Evolutionary conservation across 2,329 filamentous ascomycete genomes (phyloP).

Genomic region (Microdochium bolleyi): DNA sequence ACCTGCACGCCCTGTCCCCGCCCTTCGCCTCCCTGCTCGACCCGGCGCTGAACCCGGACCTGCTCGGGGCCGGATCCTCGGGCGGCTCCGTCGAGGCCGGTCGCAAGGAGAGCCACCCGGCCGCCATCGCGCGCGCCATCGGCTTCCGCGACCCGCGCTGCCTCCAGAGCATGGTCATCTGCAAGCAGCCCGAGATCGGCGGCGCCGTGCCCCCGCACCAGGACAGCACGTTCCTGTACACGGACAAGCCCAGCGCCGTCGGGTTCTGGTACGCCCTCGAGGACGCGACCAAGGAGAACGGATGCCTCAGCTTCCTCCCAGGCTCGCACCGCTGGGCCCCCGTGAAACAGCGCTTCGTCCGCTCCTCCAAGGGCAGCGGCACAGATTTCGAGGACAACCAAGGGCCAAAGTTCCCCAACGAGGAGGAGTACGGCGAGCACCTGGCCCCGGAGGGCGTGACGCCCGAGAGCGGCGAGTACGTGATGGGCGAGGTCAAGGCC

Average conservation of each 20-base stretch:
- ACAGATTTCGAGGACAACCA: slow-evolving; percentile 67
- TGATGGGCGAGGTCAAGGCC: slow-evolving; percentile 80
- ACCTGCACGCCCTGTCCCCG: slow-evolving; percentile 60
- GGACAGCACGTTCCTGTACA: slow-evolving; percentile 89
- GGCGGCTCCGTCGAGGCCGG: slow-evolving; percentile 22
- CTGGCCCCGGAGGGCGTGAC: slow-evolving; percentile 27
- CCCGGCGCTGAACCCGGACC: slow-evolving; percentile 35
- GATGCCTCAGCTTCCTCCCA: slow-evolving; percentile 77
- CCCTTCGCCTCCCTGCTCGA: slow-evolving; percentile 54
- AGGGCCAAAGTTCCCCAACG: slow-evolving; percentile 54
- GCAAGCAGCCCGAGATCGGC: slow-evolving; percentile 95
- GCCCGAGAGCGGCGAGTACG: slow-evolving; percentile 51
- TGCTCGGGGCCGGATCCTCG: slow-evolving; percentile 33
- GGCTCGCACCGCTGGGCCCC: slow-evolving; percentile 69
- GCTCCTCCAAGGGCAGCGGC: slow-evolving; percentile 39
- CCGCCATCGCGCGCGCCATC: slow-evolving; percentile 59
- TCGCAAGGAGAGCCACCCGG: slow-evolving; percentile 31
- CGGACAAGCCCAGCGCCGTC: slow-evolving; percentile 77
- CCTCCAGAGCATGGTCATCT: slow-evolving; percentile 96
- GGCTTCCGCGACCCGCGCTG: slow-evolving; percentile 69
- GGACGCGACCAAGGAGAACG: slow-evolving; percentile 80
- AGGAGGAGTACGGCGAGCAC: slow-evolving; percentile 36
- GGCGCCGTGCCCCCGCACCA: slow-evolving; percentile 87
- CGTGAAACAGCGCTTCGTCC: slow-evolving; percentile 67
- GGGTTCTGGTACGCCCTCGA: slow-evolving; percentile 98